Evolutionary conservation across 2,329 filamentous ascomycete species (phyloP), one percentile per base, ranked within the genome.

Genomic region (Onygena corvina): DNA sequence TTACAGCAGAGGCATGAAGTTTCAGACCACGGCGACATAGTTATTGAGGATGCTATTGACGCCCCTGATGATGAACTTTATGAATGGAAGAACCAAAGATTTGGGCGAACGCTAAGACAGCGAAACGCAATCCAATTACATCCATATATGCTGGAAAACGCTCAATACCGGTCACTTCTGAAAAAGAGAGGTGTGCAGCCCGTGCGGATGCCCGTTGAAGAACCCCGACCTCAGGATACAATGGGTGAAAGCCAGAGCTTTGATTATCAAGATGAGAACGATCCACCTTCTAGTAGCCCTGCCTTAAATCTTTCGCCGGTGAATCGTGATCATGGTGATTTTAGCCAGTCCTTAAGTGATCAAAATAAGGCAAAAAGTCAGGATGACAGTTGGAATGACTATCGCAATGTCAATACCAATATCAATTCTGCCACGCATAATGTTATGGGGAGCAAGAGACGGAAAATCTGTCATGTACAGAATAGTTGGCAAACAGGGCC

Each of bases 41-140:
- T 25, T n/a, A 42, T 42, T 20, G n/a, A n/a, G n/a, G n/a, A n/a
- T n/a, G n/a, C n/a, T n/a, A n/a, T 11, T 27, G 23, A 27, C 12
- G 11, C 14, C 16, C 4, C 8, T 31, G 29, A 12, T 11, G 29
- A 31, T 11, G 38, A 23, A 1, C 42, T 31, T 33, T 46, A 14
- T 29, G 18, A 46, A 46, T 46, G 25, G 18, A 18, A 33, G 30
- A 46, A 33, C 42, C 25, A 46, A 7, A 44, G 21, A 23, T 8
- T 20, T 38, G 34, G 61, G 51, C 61, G 67, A 50, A 59, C 58
- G 3, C 57, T 73, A 18, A 62, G 71, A 47, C 62, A 69, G 49
- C 66, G 71, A 33, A 71, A 71, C 54, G 65, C 69, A 5, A 72
- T 72, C 45, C 71, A 74, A 49, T 52, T 72, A 23, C 69, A 73